Percentiles rank a stretch among this genome's conserved stretches.
These are phyloP conservation scores for Nicotiana attenuata DNA, from an alignment of 257 asterid species.

Conservation along the genomic window DNA sequence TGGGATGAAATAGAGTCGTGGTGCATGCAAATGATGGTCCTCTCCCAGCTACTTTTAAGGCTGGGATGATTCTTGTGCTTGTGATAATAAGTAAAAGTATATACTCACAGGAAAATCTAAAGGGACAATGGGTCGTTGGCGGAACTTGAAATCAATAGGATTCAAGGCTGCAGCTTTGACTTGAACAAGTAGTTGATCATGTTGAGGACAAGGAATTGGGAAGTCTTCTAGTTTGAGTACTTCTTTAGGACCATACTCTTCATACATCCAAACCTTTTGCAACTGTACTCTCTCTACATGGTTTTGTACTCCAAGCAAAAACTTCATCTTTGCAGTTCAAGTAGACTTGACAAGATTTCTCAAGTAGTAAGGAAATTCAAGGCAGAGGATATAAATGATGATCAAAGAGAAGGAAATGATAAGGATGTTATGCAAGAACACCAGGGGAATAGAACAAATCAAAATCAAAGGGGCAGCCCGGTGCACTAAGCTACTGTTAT, in stretches of 20 bases:
- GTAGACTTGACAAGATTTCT: neutral
- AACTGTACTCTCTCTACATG: conserved; percentile 7
- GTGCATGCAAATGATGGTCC: neutral
- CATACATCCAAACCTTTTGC: conserved; percentile 64
- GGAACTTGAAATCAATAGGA: conserved; percentile 63
- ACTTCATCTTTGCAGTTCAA: neutral
- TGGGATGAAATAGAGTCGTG: neutral
- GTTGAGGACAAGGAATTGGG: conserved; percentile 40
- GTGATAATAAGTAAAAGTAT: neutral
- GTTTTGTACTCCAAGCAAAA: neutral
- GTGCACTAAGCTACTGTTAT: no score
- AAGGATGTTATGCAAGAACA: no score
- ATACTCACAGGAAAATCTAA: conserved; percentile 42
- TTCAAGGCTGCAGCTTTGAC: conserved; percentile 61
- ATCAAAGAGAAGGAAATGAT: no score
- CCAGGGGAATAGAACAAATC: neutral
- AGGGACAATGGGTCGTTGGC: conserved; percentile 28
- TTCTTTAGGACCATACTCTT: conserved; percentile 52
- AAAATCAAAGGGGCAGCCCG: no score
- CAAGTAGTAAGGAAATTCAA: neutral
- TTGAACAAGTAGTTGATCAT: conserved; percentile 40
- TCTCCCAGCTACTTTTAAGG: neutral
- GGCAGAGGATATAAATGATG: neutral
- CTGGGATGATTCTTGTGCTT: neutral
- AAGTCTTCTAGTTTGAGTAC: conserved; percentile 44